phyloP scores from a whole-genome alignment of 345 rosid genomes.

The Noccaea bulbosa region DNA sequence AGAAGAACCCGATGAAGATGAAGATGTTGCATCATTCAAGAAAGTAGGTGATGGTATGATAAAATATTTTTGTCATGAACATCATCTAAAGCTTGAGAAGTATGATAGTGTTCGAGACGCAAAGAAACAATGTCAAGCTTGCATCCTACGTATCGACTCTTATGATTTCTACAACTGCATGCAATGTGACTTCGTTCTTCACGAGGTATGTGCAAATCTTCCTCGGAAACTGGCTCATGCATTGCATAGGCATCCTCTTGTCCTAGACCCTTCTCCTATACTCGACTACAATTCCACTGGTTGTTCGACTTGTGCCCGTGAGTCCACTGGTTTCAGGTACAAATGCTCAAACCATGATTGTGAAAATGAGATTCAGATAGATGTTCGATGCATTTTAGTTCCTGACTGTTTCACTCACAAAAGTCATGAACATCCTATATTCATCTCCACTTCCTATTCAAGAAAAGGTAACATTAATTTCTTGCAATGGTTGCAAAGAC shows the following conservation, averaged over 20 bases:
- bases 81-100: constrained; percentile 16
- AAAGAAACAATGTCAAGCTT: constrained; percentile 6
- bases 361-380: background rate
- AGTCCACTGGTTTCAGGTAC: background rate
- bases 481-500: background rate
- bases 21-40: constrained; percentile 16
- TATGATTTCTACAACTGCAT: constrained; percentile 4
- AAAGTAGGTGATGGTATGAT: background rate
- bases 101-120: constrained; percentile 1
- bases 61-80: constrained; percentile 14
- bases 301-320: background rate
- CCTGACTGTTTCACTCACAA: constrained; percentile 16
- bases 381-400: constrained; percentile 10
- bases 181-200: constrained; percentile 20
- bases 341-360: background rate
- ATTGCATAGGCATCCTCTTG: constrained; percentile 13
- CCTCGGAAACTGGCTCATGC: constrained; percentile 45
- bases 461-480: background rate
- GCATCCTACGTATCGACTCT: constrained; percentile 11
- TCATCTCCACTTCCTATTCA: constrained; percentile 1
- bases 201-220: constrained; percentile 49
- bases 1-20: background rate
- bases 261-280: background rate
- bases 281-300: background rate
- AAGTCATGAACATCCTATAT: constrained; percentile 19